Conservation (phyloP, 345 rosid genomes). For the Eucalyptus regnans region DNA sequence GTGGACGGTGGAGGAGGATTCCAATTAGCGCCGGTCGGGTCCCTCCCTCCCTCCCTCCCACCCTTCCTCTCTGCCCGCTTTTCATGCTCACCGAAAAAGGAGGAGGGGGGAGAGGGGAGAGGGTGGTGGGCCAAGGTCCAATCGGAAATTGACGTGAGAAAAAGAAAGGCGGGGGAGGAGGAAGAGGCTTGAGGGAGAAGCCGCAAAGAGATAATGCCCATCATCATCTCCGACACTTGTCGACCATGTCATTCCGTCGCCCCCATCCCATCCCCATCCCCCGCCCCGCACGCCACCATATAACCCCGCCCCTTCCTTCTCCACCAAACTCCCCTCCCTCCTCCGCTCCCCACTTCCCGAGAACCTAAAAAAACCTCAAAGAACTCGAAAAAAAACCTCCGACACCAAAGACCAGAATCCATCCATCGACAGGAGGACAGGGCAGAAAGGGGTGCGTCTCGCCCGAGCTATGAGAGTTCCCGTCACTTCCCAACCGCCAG, state of each 20-base stretch:
- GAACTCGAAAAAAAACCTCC: too few species aligned
- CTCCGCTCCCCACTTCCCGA: not conserved
- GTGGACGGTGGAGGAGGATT: not conserved
- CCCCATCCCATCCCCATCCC: constrained; percentile 2
- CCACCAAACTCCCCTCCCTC: constrained; percentile 33
- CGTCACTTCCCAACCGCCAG: constrained; percentile 21
- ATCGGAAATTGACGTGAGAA: not conserved
- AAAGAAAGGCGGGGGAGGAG: not conserved
- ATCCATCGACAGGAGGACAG: not conserved
- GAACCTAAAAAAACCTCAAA: not conserved
- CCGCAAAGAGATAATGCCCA: not conserved
- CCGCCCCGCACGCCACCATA: constrained; percentile 33
- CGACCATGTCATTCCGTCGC: not conserved
- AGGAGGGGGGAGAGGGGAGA: not conserved
- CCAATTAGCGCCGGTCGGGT: not conserved
- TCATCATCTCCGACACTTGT: constrained; percentile 9
- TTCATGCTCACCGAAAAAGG: not conserved
- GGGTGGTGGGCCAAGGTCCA: not conserved
- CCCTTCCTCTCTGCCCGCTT: not conserved
- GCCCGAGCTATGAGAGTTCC: constrained; percentile 55
- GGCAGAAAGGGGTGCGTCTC: not conserved
- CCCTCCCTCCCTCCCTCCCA: not conserved
- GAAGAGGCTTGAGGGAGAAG: not conserved
- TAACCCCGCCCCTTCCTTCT: constrained; percentile 24
- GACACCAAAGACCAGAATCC: not conserved